These are phyloP conservation scores for Kodamaea kakaduensis DNA, from an alignment of 805 yeast genomes.

Conservation along the genomic window DNA sequence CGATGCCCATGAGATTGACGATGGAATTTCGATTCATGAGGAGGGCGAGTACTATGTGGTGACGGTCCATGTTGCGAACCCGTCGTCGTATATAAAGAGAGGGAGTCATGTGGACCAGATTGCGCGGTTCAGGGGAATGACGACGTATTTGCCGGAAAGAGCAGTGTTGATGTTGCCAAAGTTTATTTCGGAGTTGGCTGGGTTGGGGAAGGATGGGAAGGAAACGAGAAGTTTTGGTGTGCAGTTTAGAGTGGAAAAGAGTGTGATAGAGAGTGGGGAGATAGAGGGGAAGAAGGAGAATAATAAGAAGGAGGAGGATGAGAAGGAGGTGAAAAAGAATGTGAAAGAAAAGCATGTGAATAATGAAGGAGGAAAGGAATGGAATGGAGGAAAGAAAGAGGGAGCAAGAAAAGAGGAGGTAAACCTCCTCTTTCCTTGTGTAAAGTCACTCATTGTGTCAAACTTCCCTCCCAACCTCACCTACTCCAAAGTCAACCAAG, in stretches of 20 bases:
- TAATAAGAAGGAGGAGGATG: background rate
- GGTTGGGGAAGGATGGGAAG: slow-evolving; percentile 43
- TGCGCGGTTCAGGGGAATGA: slow-evolving; percentile 59
- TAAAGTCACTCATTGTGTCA: slow-evolving; percentile 4
- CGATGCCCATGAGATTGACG: slow-evolving; percentile 87
- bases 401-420: no score
- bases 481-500: slow-evolving; percentile 57
- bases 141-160: slow-evolving; percentile 69
- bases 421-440: no score
- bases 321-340: no score
- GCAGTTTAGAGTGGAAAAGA: slow-evolving; percentile 24
- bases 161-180: slow-evolving; percentile 69
- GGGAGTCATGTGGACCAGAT: slow-evolving; percentile 41
- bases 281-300: background rate
- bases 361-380: no score
- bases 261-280: background rate
- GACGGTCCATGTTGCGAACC: slow-evolving; percentile 83
- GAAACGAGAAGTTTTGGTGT: slow-evolving; percentile 42
- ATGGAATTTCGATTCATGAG: slow-evolving; percentile 68
- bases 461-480: slow-evolving; percentile 44
- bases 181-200: slow-evolving; percentile 46
- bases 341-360: no score
- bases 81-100: slow-evolving; percentile 58
- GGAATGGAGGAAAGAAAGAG: no score
- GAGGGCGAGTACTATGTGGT: slow-evolving; percentile 36